phyloP scores from a whole-genome alignment of 768 basidiomycete genomes.

The Neoboletus brunneissimus region DNA sequence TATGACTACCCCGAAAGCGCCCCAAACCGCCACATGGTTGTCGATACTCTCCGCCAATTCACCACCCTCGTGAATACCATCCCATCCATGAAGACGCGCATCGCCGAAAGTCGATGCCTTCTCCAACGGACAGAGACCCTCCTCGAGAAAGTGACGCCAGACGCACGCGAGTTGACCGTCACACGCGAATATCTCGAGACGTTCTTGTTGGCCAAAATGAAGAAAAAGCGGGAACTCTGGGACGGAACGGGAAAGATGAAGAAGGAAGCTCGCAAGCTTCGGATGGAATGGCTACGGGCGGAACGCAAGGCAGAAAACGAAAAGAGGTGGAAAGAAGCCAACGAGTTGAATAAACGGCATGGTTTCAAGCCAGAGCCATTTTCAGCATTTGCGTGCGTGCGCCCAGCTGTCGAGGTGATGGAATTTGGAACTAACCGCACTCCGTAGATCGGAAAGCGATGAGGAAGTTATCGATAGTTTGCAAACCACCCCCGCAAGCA shows the following conservation, averaged over 20 bases:
- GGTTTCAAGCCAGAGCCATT: conserved; percentile 20
- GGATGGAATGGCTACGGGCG: conserved; percentile 26
- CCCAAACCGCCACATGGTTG: conserved; percentile 23
- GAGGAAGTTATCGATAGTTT: conserved; percentile 26
- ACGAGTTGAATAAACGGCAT: conserved; percentile 4
- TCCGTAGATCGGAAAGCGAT: conserved; percentile 22
- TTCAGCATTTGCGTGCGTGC: conserved; percentile 24
- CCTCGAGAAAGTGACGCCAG: conserved; percentile 16
- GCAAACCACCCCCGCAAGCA: conserved; percentile 23
- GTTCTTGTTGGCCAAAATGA: conserved; percentile 28
- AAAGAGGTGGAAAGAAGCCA: conserved; percentile 20
- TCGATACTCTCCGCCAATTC: conserved; percentile 29
- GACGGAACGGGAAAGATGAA: conserved; percentile 30
- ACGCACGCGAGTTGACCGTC: conserved; percentile 18
- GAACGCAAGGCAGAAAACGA: conserved; percentile 20
- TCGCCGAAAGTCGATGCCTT: conserved; percentile 21
- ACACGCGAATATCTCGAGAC: conserved; percentile 29
- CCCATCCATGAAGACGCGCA: conserved; percentile 17
- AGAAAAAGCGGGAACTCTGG: conserved; percentile 30
- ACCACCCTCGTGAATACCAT: conserved; percentile 22
- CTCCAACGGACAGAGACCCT: conserved; percentile 14
- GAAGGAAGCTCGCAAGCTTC: conserved; percentile 20
- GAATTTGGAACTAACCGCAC: neutral
- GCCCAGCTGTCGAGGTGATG: neutral
- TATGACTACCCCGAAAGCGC: conserved; percentile 9